These are phyloP conservation scores for Calonectria pseudoreteaudii DNA, from an alignment of 2,329 filamentous ascomycete genomes.

Conservation along the genomic window DNA sequence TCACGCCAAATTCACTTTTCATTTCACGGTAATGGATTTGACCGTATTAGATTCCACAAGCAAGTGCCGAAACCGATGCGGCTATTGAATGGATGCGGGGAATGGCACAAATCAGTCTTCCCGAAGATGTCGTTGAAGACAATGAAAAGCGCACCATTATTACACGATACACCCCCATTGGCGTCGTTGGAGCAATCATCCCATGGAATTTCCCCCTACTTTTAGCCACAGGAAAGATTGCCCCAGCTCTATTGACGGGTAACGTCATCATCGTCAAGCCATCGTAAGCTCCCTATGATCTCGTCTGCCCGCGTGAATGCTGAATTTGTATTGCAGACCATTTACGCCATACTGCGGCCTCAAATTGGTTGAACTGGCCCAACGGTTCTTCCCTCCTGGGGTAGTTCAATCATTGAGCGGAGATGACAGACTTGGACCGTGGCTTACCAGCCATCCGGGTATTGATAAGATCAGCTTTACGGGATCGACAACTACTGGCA, in stretches of 20 bases:
- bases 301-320: not conserved
- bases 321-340: conserved; percentile 42
- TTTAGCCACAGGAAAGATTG: conserved; percentile 65
- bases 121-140: conserved; percentile 54
- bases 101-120: conserved; percentile 45
- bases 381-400: conserved; percentile 69
- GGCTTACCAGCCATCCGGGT: conserved; percentile 67
- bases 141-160: conserved; percentile 45
- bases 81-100: conserved; percentile 44
- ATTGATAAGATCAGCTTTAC: conserved; percentile 75
- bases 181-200: conserved; percentile 60
- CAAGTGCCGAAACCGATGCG: conserved; percentile 39
- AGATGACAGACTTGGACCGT: conserved; percentile 69
- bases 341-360: conserved; percentile 69
- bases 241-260: conserved; percentile 67
- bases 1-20: fast-evolving
- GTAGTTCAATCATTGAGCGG: conserved; percentile 72
- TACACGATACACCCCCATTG: conserved; percentile 53
- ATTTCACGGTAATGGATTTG: not conserved
- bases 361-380: conserved; percentile 70
- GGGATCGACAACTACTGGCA: conserved; percentile 69
- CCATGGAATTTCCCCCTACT: conserved; percentile 69
- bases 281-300: conserved; percentile 45
- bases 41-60: conserved; percentile 30
- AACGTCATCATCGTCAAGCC: conserved; percentile 69